Conservation (phyloP, 345 rosid genomes). For the Citrus mangshanensis region DNA sequence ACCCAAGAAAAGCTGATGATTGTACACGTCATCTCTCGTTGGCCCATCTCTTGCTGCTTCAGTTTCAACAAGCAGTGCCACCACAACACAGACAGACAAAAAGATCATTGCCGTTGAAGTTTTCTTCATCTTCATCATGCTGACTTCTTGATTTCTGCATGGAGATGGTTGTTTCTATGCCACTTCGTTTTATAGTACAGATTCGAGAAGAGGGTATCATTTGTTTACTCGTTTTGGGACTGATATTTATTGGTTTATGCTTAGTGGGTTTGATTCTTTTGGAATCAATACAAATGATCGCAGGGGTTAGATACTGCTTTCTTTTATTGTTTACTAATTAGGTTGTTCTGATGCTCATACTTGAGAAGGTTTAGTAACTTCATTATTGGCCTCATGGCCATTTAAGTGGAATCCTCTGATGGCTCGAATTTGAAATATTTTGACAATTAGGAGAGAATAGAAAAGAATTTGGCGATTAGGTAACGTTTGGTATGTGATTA, state of each 20-base stretch:
- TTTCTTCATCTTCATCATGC: background rate
- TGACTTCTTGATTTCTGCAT: background rate
- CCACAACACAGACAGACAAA: background rate
- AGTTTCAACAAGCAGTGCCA: background rate
- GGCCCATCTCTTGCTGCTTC: slow-evolving; percentile 11
- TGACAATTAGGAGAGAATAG: background rate
- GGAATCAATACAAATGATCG: background rate
- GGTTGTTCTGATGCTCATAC: background rate
- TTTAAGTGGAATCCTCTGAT: background rate
- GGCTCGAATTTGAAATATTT: background rate
- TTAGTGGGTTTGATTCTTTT: background rate
- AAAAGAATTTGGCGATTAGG: background rate
- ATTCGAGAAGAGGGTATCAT: background rate
- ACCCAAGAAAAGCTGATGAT: background rate
- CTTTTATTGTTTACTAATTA: background rate
- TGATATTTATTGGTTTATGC: slow-evolving; percentile 1
- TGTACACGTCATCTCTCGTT: background rate
- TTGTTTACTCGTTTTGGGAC: background rate
- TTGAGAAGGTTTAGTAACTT: background rate
- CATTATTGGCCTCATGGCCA: background rate
- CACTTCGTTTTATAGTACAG: background rate
- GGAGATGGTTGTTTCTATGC: background rate
- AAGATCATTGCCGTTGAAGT: slow-evolving; percentile 1
- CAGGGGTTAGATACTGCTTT: background rate
- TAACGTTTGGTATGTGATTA: background rate